These are phyloP conservation scores for Musa troglodytarum DNA, from an alignment of 176 grass and related monocot species.

Conservation along the genomic window DNA sequence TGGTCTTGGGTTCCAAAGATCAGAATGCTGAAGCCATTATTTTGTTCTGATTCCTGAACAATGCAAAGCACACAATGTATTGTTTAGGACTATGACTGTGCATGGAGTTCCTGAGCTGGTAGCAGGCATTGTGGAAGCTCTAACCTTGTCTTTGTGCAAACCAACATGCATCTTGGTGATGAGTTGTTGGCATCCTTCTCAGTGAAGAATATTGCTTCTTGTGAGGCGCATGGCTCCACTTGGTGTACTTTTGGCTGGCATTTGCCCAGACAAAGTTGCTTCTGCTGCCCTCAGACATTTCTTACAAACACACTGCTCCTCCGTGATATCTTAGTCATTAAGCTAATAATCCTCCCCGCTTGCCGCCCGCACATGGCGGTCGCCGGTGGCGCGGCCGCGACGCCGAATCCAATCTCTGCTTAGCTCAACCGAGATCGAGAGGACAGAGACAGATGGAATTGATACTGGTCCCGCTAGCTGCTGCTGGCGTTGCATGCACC, in stretches of 20 bases:
- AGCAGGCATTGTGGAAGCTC: background rate
- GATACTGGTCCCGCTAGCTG: background rate
- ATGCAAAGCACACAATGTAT: background rate
- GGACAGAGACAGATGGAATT: background rate
- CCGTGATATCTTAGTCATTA: background rate
- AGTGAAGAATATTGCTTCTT: background rate
- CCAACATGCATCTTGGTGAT: background rate
- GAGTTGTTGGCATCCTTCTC: background rate
- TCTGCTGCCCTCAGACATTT: background rate
- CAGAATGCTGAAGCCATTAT: no score
- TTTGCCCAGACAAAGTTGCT: background rate
- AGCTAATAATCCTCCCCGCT: background rate
- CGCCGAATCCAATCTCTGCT: no score
- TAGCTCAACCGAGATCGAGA: background rate
- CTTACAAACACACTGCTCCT: background rate
- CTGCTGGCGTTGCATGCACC: background rate
- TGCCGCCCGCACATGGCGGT: no score
- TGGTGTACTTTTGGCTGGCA: background rate
- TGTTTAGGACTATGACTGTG: background rate
- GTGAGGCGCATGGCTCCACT: background rate
- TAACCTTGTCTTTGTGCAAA: background rate
- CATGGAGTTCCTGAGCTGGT: background rate
- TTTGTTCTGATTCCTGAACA: no score
- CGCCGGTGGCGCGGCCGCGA: no score
- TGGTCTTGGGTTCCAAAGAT: no score